A percentile compares a stretch with the other conserved stretches of the same genome.
phyloP scores from a whole-genome alignment of 2,329 filamentous ascomycete genomes.

The Curvularia eragrostidis region DNA sequence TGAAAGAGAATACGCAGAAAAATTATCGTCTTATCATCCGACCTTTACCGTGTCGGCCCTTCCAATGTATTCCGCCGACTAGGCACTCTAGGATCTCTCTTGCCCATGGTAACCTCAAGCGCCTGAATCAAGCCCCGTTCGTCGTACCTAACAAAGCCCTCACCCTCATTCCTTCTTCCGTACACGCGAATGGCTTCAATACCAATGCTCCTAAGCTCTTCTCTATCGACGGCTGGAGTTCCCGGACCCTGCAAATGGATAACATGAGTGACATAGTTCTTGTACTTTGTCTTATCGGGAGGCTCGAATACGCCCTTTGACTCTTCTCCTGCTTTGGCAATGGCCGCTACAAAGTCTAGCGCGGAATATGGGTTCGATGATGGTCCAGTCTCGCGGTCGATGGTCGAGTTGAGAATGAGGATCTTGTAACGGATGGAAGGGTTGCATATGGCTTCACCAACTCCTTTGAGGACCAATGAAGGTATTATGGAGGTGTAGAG shows the following conservation, averaged over 20 bases:
- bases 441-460: conserved; percentile 69
- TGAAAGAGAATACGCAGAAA: not conserved
- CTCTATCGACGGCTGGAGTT: conserved; percentile 73
- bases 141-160: conserved; percentile 72
- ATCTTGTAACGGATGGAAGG: conserved; percentile 71
- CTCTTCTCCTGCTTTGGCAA: conserved; percentile 69
- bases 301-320: conserved; percentile 50
- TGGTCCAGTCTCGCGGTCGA: conserved; percentile 87
- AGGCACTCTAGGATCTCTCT: conserved; percentile 61
- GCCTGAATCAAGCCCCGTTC: conserved; percentile 75
- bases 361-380: conserved; percentile 70
- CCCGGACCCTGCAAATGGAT: conserved; percentile 76
- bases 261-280: conserved; percentile 80
- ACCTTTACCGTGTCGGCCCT: conserved; percentile 6
- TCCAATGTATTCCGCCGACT: conserved; percentile 64
- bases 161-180: conserved; percentile 67
- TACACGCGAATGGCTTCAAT: conserved; percentile 81
- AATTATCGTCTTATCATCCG: not conserved
- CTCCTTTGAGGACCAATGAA: conserved; percentile 76
- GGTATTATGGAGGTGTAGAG: conserved; percentile 90
- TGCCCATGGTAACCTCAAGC: conserved; percentile 77
- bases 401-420: conserved; percentile 80
- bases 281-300: conserved; percentile 57
- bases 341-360: conserved; percentile 80
- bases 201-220: conserved; percentile 68